Base-by-base conservation (phyloP, 176 grass and related monocot species). In the Pontederia crassipes region DNA sequence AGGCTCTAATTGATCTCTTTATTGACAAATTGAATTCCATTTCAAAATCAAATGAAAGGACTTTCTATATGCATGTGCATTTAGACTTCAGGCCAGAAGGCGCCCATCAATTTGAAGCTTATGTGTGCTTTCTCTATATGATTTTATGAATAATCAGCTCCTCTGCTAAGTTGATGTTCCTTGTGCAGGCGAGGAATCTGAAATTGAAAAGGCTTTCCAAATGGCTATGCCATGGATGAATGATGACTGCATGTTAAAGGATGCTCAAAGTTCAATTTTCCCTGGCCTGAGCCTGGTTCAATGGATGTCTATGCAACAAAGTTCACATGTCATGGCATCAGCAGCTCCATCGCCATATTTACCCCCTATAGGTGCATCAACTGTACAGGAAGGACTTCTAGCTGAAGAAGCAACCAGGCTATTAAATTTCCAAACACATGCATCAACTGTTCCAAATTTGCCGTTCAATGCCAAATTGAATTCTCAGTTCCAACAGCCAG, bases 301-400 rank as follows among this genome's bases (percentile, higher is more conserved):
- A 51, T 98, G 94, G 94, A 98, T 98, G 94, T 73, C 94, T 53
- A 89, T 98, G 94, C 94, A 98, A 53, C 94, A 98, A 78, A 92
- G 85, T 79, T 76, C 73, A 58, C 83, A 89, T 53, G 80, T 81
- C 77, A 65, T 58, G 17, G 48, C 84, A 55, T 67, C 81, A 64
- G 32, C 75, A 77, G 28, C 71, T 65, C 87, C 75, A 57, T 67
- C 82, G 8, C 64, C 62, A 4, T 77, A 74, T 66, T 78, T 90
- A 49, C 72, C 62, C 57, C 28, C 87, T 28, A 72, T 53, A 64
- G 45, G 18, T 72, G 28, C 62, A 58, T 65, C 82, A 67, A 56
- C 73, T 54, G 47, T 75, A 79, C 87, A 77, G 46, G 77, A 90
- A 77, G 76, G 70, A 12, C 58, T 8, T 56, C 55, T 49, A 46